Evolutionary conservation across 305 asterid genomes (phyloP).

Genomic region (Plantago lanceolata): DNA sequence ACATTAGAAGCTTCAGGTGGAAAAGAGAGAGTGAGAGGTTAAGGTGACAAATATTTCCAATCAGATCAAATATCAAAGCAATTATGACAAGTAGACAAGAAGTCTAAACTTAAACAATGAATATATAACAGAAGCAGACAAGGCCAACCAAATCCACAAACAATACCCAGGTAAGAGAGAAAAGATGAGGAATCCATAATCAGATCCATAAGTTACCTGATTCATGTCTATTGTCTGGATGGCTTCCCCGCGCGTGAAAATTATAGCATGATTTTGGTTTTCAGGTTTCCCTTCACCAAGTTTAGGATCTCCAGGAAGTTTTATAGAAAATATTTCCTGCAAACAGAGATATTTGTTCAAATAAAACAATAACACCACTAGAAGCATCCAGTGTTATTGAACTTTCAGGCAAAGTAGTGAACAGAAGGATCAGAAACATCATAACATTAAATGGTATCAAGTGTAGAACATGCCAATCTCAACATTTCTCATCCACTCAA

Average conservation of each 20-base stretch:
- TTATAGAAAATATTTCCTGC: constrained; percentile 85
- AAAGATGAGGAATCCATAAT: constrained; percentile 8
- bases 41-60: background rate
- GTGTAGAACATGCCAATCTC: too few relatives aligned
- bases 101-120: constrained; percentile 14
- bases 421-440: background rate
- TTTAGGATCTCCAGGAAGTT: constrained; percentile 98
- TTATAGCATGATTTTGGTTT: constrained; percentile 89
- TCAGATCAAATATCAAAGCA: constrained; percentile 4
- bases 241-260: constrained; percentile 97
- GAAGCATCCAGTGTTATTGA: background rate
- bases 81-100: background rate
- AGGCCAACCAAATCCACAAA: constrained; percentile 14
- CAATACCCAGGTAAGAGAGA: background rate
- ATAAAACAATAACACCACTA: constrained; percentile 12
- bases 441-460: too few relatives aligned
- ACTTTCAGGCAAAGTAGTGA: background rate
- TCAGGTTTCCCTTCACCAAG: constrained; percentile 99
- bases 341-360: constrained; percentile 17
- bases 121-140: background rate
- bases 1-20: too few relatives aligned
- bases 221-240: constrained; percentile 98
- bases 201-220: constrained; percentile 50
- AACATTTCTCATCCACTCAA: too few relatives aligned
- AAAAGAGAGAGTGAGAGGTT: too few relatives aligned